Evolutionary conservation across 352 stramenopile species (phyloP), one percentile per base, ranked within the genome.

Genomic region (Phytopythium mirpurense): DNA sequence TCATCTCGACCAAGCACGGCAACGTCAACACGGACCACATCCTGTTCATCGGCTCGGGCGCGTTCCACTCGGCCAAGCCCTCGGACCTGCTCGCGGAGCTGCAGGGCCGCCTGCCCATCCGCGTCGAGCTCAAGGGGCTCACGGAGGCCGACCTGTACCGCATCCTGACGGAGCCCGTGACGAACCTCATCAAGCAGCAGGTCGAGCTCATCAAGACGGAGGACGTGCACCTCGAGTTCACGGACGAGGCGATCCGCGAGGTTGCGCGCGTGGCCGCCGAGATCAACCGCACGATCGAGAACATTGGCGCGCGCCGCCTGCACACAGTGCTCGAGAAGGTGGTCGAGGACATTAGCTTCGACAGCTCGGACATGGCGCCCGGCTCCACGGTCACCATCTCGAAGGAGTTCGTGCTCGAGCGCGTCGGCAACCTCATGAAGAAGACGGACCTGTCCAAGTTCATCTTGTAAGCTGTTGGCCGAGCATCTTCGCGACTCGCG

Each of bases 11-110:
- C n/a, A 99, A 99, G 77, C 92, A 99, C 69, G 97, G 97, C 49
- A 99, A 99, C 71, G 90, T 99, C 21, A 98, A 98, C 78, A 99
- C 97, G 52, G 96, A 99, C 76, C 98, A 98, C 75, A 99, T 99
- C 54, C 60, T 99, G 43, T 99, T 99, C 60, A 96, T 99, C 62
- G 94, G 87, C 3, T 98, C 91, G 24, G 96, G 97, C 43, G 96
- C 97, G 34, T 99, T 99, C 74, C 95, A 99, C 80, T 87, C 90
- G 37, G 93, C 95, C 18, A 99, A 99, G 78, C 96, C 97, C 23
- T 98, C 92, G 54, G 97, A 99, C 62, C 73, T 99, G 68, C 79
- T 99, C 24, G 93, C 97, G 10, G 97, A 99, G 63, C 70, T 99
- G 24, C 97, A 99, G 63, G 97, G 97, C 46, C 88, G 97, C 54